These are phyloP conservation scores for Chaetothyriales sp. DNA, from an alignment of 2,329 filamentous ascomycete genomes.

Conservation along the genomic window DNA sequence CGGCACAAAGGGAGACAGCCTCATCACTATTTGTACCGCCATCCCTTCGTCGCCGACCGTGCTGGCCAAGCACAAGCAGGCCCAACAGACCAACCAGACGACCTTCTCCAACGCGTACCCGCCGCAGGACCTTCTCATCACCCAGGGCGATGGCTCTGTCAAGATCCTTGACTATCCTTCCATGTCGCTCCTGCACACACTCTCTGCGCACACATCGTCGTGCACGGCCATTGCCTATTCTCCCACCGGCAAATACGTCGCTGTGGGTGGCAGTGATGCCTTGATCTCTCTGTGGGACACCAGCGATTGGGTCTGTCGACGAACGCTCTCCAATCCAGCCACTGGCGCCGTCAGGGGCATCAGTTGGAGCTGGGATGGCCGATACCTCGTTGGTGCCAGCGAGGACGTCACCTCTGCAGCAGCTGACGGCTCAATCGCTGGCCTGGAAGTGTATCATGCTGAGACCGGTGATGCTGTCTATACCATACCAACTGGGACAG, in stretches of 20 bases:
- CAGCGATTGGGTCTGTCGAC: constrained; percentile 35
- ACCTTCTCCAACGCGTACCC: constrained; percentile 32
- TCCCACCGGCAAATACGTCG: constrained; percentile 34
- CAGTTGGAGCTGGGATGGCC: constrained; percentile 36
- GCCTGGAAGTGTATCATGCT: constrained; percentile 36
- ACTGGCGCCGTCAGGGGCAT: constrained; percentile 33
- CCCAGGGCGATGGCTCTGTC: constrained; percentile 35
- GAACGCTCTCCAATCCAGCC: constrained; percentile 31
- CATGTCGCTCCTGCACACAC: constrained; percentile 29
- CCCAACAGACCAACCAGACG: constrained; percentile 34
- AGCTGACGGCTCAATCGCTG: constrained; percentile 19
- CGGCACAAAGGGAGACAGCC: constrained; percentile 34
- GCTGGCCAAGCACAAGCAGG: constrained; percentile 29
- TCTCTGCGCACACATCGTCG: constrained; percentile 35
- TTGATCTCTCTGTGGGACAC: constrained; percentile 38
- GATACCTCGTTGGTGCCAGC: constrained; percentile 33
- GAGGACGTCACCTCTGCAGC: constrained; percentile 31
- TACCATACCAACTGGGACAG: constrained; percentile 28
- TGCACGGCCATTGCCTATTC: constrained; percentile 32
- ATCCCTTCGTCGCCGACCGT: constrained; percentile 25
- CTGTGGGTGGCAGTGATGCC: constrained; percentile 34
- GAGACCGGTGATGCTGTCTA: constrained; percentile 35
- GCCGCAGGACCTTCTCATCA: constrained; percentile 36
- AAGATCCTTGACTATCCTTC: constrained; percentile 34
- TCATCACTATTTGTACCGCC: constrained; percentile 31